Base-by-base conservation (phyloP, 164 flowering plant species). In the Vitis cinerea region DNA sequence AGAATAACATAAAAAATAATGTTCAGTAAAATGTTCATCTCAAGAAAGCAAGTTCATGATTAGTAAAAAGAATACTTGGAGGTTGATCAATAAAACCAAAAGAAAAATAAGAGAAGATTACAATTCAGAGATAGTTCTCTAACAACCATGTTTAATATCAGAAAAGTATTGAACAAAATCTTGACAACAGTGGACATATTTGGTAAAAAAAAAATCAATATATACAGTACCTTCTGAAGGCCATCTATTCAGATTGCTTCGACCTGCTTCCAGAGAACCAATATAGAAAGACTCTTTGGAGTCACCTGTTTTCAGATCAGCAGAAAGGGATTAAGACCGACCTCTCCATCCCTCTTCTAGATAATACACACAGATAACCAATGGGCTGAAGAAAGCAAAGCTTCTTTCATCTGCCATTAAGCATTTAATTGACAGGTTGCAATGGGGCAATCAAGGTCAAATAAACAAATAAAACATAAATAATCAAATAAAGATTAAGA, bases 221-320 rank as follows among this genome's bases (percentile, higher is more conserved):
- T 10, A 61, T 50, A 59, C 1, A 52, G 16, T 81, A 93, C 98
- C 97, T 80, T 81, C 81, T 19, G 86, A 60, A 71, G 98, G 98
- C 97, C 98, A 93, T 72, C 88, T 93, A 82, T 93, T 91, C 63
- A 81, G 69, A 59, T 58, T 27, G 59, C 58, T 51, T 16, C 65
- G 50, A 49, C 63, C 29, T 8, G 65, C 87, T 23, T 82, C 84
- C 44, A 84, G 30, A 67, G 94, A 86, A 47, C 97, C 98, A 78
- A 93, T 75, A 62, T 90, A 83, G 82, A 87, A 87, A 66, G 83
- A 74, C 83, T 93, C 98, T 74, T 93, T 91, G 14, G 84, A 76
- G 70, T 93, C 98, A 76, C 98, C 97, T 93, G 80, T 51, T 67
- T 62, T 64, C 31, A 54, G 64, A 63, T 70, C 48, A 68, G 12